Evolutionary conservation across 345 rosid genomes (phyloP), one percentile per base, ranked within the genome.

Genomic region (Gossypium herbaceum): DNA sequence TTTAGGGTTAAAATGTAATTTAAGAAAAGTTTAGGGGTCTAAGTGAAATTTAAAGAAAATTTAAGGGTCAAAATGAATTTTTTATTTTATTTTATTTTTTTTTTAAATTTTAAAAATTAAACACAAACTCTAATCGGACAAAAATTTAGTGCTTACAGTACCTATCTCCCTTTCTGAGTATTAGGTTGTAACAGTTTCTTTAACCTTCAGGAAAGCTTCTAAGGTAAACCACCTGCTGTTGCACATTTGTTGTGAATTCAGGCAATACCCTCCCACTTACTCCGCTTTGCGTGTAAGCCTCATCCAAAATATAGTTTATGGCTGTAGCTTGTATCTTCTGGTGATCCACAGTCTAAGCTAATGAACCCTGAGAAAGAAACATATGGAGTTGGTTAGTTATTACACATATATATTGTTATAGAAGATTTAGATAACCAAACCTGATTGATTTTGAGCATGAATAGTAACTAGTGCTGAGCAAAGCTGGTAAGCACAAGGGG

Each of bases 301-400:
- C 78, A 59, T 85, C 88, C 20, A 85, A 83, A 19, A 41, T 15
- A 16, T 83, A 85, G 59, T 51, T 65, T 16, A 83, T 57, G 34
- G 80, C 79, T 1, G 86, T 80, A 85, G 52, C 75, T 62, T 44
- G 83, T 75, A 67, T 54, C 76, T 5, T 57, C 47, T 0, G 78
- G 82, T 63, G 43, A 20, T 12, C 88, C 86, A 80, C 82, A 86
- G 20, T 86, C 88, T 10, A 83, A 78, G 82, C 88, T 83, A 19
- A 83, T 81, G 68, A 85, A 85, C 34, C 85, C 89, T 82, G 82
- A 29, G 20, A 71, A 45, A 51, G 29, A 44, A 11, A 52, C 58
- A 55, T n/a, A n/a, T 0, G 59, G 25, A 55, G 59, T 19, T 19
- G 59, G 22, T 19, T 55, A n/a, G n/a, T 55, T 55, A 3, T n/a